Conservation (phyloP, 2,329 filamentous ascomycete species). For the Monilinia fructigena region DNA sequence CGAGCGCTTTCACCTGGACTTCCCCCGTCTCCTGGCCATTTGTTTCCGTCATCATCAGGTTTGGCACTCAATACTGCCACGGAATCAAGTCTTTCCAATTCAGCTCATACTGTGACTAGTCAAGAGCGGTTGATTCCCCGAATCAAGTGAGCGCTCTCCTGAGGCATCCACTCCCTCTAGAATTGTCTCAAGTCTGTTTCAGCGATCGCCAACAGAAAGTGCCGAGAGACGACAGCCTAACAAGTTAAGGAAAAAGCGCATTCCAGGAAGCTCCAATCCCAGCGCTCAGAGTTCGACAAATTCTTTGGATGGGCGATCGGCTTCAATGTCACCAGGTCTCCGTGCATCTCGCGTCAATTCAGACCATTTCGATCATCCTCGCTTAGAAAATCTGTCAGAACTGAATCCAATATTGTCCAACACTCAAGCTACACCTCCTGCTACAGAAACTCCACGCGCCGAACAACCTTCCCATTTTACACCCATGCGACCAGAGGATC, state of each 20-base stretch:
- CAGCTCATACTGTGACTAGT: conserved; percentile 42
- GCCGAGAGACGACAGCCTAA: conserved; percentile 72
- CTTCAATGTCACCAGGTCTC: conserved; percentile 36
- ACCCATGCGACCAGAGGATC: conserved; percentile 30
- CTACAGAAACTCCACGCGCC: conserved; percentile 33
- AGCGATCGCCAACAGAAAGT: conserved; percentile 63
- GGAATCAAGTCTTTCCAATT: conserved; percentile 31
- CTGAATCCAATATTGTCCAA: conserved; percentile 29
- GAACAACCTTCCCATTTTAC: conserved; percentile 29
- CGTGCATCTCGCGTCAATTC: conserved; percentile 39
- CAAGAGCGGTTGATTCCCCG: conserved; percentile 50
- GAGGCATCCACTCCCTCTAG: conserved; percentile 58
- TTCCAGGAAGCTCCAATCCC: conserved; percentile 72
- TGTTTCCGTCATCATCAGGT: conserved; percentile 33
- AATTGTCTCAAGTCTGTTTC: conserved; percentile 67
- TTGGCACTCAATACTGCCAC: conserved; percentile 28
- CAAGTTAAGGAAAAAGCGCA: conserved; percentile 82
- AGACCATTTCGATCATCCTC: conserved; percentile 35
- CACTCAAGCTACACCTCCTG: conserved; percentile 33
- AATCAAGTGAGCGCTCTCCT: conserved; percentile 28
- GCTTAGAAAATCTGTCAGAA: conserved; percentile 34
- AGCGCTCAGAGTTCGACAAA: conserved; percentile 89
- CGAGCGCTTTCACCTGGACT: conserved; percentile 32
- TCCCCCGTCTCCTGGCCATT: conserved; percentile 26
- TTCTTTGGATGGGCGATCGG: conserved; percentile 57